Percentiles rank a stretch among this genome's conserved stretches.
Evolutionary conservation across 1,284 basidiomycete genomes (phyloP).

Genomic region (Sporisorium exsertum): DNA sequence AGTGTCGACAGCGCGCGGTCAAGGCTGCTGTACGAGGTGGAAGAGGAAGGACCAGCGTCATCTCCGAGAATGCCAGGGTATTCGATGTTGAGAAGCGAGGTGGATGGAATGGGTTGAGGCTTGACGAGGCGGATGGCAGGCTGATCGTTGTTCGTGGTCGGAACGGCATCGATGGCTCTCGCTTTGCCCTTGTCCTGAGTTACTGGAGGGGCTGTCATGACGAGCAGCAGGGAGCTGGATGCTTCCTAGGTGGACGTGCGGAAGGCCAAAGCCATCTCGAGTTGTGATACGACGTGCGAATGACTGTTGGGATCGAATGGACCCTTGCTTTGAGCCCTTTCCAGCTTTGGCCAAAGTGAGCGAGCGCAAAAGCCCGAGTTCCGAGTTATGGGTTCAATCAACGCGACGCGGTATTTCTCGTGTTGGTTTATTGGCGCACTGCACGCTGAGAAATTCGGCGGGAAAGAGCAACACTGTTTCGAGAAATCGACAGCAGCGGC

Average conservation of each 20-base stretch:
- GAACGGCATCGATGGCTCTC: constrained; percentile 10
- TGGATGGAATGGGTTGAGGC: constrained; percentile 44
- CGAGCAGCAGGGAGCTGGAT: too few species aligned
- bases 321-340: constrained; percentile 7
- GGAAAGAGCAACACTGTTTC: background rate
- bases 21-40: constrained; percentile 21
- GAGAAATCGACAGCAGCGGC: background rate
- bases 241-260: background rate
- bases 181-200: constrained; percentile 25
- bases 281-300: background rate
- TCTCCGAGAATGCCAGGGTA: constrained; percentile 56
- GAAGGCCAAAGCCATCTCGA: background rate
- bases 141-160: background rate
- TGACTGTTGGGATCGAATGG: constrained; percentile 3
- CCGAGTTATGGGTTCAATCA: constrained; percentile 27
- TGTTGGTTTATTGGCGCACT: constrained; percentile 1
- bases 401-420: constrained; percentile 45
- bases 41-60: constrained; percentile 1
- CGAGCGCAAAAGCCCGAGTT: constrained; percentile 7
- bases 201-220: constrained; percentile 6
- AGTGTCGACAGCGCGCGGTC: constrained; percentile 57
- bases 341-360: background rate
- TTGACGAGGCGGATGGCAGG: constrained; percentile 18
- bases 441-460: too few species aligned
- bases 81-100: constrained; percentile 53